Conservation (phyloP, 1,284 basidiomycete species). For the Puccinia coronata region DNA sequence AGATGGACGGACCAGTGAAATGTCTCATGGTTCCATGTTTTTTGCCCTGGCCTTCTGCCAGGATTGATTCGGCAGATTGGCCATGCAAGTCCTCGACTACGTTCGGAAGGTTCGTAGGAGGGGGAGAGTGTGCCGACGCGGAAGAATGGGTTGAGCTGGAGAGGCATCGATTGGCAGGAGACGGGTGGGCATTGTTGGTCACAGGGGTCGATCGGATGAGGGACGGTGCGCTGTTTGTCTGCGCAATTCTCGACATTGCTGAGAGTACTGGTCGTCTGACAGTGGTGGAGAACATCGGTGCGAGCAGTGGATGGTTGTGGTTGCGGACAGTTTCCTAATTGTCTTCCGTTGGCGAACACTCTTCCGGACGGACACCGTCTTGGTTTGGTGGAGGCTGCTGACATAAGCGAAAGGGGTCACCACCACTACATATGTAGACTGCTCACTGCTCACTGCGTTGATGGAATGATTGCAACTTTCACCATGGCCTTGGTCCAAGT, state of each 20-base stretch:
- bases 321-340: too few species aligned
- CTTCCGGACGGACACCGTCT: too few species aligned
- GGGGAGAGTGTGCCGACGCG: neutral
- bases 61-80: slow-evolving; percentile 35
- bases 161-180: neutral
- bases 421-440: too few species aligned
- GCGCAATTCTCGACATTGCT: neutral
- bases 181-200: neutral
- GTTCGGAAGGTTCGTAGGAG: slow-evolving; percentile 16
- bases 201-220: neutral
- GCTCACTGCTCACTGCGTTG: too few species aligned
- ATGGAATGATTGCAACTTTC: too few species aligned
- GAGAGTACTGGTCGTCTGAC: neutral
- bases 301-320: too few species aligned
- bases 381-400: too few species aligned
- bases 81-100: slow-evolving; percentile 38
- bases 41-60: slow-evolving; percentile 20
- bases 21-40: slow-evolving; percentile 44
- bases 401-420: too few species aligned
- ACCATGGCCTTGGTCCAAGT: too few species aligned
- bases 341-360: too few species aligned
- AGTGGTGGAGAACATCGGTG: neutral
- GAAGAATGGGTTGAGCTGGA: neutral
- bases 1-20: slow-evolving; percentile 32
- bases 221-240: neutral